phyloP scores from a whole-genome alignment of 345 rosid genomes.

The Cardamine occulta region DNA sequence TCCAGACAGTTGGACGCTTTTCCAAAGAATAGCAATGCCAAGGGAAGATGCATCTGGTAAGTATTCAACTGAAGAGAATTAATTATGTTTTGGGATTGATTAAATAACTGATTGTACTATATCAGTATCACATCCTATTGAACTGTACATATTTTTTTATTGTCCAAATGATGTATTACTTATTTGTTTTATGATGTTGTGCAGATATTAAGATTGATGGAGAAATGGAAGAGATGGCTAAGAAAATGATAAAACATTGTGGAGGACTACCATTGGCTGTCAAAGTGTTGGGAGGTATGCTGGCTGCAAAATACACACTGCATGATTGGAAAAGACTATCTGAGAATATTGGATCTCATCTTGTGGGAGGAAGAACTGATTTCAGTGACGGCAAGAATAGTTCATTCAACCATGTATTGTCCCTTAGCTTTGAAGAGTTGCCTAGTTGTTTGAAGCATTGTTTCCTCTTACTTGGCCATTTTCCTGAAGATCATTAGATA shows the following conservation, averaged over 20 bases:
- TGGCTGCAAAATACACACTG: not conserved
- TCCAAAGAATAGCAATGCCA: conserved; percentile 19
- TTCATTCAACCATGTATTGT: not conserved
- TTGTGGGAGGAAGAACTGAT: not conserved
- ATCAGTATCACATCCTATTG: too few species aligned
- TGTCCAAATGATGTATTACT: too few species aligned
- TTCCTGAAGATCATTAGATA: conserved; percentile 40
- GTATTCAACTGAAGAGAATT: not conserved
- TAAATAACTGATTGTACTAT: too few species aligned
- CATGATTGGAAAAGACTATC: not conserved
- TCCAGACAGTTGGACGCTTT: conserved; percentile 44
- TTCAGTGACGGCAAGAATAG: not conserved
- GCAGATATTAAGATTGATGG: too few species aligned
- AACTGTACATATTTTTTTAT: too few species aligned
- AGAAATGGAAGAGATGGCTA: too few species aligned
- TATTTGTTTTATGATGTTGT: too few species aligned
- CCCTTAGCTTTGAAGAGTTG: conserved; percentile 23
- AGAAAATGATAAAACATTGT: too few species aligned
- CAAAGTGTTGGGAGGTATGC: conserved; percentile 10
- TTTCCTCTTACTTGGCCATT: conserved; percentile 23
- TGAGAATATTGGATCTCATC: not conserved
- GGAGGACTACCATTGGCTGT: conserved; percentile 18
- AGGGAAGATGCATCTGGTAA: conserved; percentile 26
- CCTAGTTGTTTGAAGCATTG: conserved; percentile 25
- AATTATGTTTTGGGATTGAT: too few species aligned